A percentile compares a stretch with the other conserved stretches of the same genome.
Evolutionary conservation across 495 filamentous ascomycete species (phyloP).

Genomic region (Sordaria brevicollis): DNA sequence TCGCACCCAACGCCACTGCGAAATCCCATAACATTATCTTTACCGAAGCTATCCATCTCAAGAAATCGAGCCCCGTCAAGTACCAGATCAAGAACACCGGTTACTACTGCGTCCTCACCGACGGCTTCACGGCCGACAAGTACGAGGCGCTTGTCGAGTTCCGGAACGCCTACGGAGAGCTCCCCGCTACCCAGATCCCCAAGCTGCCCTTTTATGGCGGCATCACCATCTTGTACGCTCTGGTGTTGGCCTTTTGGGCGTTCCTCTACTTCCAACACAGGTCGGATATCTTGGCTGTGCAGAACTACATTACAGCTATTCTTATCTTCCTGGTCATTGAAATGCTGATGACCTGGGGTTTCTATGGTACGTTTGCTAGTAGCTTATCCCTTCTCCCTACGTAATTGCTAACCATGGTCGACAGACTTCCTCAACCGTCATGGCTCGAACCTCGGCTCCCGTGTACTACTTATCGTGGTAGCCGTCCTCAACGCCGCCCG

Average conservation of each 20-base stretch:
- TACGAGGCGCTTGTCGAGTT: conserved; percentile 84
- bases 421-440: conserved; percentile 83
- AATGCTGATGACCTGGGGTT: conserved; percentile 97
- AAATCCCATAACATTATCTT: conserved; percentile 58
- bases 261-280: conserved; percentile 95
- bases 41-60: conserved; percentile 74
- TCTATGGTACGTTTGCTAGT: conserved; percentile 49
- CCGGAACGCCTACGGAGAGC: conserved; percentile 90
- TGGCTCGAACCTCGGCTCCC: conserved; percentile 73
- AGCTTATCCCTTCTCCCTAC: background rate
- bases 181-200: conserved; percentile 88
- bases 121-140: conserved; percentile 46
- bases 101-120: conserved; percentile 89
- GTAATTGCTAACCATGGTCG: background rate
- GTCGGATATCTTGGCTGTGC: conserved; percentile 90
- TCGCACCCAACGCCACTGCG: conserved; percentile 60
- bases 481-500: conserved; percentile 84
- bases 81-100: conserved; percentile 82
- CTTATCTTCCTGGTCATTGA: conserved; percentile 88
- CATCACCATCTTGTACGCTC: conserved; percentile 85
- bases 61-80: conserved; percentile 58
- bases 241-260: conserved; percentile 80
- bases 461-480: conserved; percentile 79
- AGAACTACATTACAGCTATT: conserved; percentile 98
- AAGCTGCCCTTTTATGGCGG: conserved; percentile 97